phyloP scores from a whole-genome alignment of 495 filamentous ascomycete species.

The Patellaria atrata region DNA sequence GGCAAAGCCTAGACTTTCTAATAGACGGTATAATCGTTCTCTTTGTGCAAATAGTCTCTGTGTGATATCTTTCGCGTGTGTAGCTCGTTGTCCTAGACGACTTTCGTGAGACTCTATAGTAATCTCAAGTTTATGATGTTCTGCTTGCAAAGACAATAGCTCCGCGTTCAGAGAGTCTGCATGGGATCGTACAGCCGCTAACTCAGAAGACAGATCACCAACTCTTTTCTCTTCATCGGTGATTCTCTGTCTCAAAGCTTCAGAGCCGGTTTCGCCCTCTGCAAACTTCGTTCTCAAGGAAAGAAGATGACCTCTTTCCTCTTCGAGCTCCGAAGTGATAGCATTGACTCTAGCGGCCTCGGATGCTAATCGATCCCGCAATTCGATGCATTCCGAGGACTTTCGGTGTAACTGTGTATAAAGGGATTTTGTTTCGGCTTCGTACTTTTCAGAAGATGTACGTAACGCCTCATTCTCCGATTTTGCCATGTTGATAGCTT shows the following conservation, averaged over 20 bases:
- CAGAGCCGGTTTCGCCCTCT: constrained; percentile 66
- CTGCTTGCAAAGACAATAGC: constrained; percentile 33
- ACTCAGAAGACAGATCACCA: constrained; percentile 42
- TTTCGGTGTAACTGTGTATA: constrained; percentile 10
- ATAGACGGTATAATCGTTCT: constrained; percentile 56
- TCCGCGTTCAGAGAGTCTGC: constrained; percentile 55
- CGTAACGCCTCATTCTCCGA: constrained; percentile 26
- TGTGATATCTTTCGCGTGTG: constrained; percentile 65
- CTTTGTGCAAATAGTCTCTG: constrained; percentile 65
- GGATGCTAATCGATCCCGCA: constrained; percentile 34
- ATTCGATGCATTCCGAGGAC: constrained; percentile 12
- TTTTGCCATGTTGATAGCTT: constrained; percentile 26
- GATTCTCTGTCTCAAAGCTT: constrained; percentile 55
- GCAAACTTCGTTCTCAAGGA: constrained; percentile 53
- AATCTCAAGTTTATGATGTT: constrained; percentile 40
- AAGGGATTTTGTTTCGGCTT: constrained; percentile 10
- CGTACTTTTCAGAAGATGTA: constrained; percentile 17
- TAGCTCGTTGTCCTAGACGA: constrained; percentile 48
- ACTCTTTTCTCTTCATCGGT: constrained; percentile 54
- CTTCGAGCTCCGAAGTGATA: constrained; percentile 48
- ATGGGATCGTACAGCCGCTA: constrained; percentile 51
- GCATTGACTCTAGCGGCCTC: constrained; percentile 43
- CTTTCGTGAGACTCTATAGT: constrained; percentile 30
- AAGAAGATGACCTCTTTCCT: constrained; percentile 49
- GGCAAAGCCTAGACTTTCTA: constrained; percentile 74